A percentile compares a stretch with the other conserved stretches of the same genome.
phyloP scores from a whole-genome alignment of 768 basidiomycete genomes.

The Phanerochaete sordida region DNA sequence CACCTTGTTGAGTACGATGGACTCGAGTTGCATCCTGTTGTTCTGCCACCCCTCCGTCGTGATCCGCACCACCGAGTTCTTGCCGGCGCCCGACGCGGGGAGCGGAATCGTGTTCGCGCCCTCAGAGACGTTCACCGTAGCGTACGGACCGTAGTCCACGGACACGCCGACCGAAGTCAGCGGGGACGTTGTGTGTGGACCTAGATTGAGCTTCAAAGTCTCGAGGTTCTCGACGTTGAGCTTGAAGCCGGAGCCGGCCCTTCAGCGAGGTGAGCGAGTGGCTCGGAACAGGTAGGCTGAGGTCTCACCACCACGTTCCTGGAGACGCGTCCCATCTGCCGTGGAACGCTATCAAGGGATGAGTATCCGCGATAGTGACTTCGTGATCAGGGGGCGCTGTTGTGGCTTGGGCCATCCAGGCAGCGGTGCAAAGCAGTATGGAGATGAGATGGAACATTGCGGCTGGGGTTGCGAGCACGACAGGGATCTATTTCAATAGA shows the following conservation, averaged over 20 bases:
- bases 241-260: slow-evolving; percentile 56
- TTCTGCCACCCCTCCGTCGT: slow-evolving; percentile 60
- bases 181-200: slow-evolving; percentile 45
- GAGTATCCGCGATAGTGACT: slow-evolving; percentile 18
- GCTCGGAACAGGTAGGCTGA: not conserved
- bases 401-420: not conserved
- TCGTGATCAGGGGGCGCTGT: not conserved
- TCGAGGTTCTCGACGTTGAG: slow-evolving; percentile 41
- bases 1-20: slow-evolving; percentile 42
- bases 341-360: slow-evolving; percentile 45
- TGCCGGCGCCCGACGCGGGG: not conserved
- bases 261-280: slow-evolving; percentile 16
- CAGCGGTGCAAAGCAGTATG: not conserved
- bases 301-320: slow-evolving; percentile 54
- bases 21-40: slow-evolving; percentile 51
- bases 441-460: not conserved
- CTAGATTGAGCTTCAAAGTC: slow-evolving; percentile 42
- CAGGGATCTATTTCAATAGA: too few species aligned
- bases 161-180: slow-evolving; percentile 46
- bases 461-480: too few species aligned
- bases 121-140: slow-evolving; percentile 43
- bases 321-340: slow-evolving; percentile 51
- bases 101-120: slow-evolving; percentile 45
- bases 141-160: slow-evolving; percentile 42
- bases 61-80: slow-evolving; percentile 35